Conservation (phyloP, 441 rosid genomes). For the Populus tomentosa region DNA sequence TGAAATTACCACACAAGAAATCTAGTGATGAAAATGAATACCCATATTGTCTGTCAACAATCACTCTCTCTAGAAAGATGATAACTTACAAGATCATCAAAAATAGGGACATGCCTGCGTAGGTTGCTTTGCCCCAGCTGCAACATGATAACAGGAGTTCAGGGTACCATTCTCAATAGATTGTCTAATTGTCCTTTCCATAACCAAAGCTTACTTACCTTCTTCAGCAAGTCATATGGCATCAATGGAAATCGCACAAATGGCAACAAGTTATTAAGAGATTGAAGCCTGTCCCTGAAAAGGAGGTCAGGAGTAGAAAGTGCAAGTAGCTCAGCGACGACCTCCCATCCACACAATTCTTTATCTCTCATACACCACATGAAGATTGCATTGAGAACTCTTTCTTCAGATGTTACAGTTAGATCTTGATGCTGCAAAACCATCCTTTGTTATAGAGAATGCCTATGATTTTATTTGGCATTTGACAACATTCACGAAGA, state of each 20-base stretch:
- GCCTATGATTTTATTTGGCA: neutral
- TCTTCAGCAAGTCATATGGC: conserved; percentile 60
- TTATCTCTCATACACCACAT: conserved; percentile 84
- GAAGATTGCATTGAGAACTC: conserved; percentile 83
- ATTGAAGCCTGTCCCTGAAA: conserved; percentile 65
- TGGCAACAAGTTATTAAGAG: conserved; percentile 53
- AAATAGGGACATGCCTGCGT: conserved; percentile 33
- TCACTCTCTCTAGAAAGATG: neutral
- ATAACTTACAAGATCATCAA: conserved; percentile 64
- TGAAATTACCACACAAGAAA: conserved; percentile 14
- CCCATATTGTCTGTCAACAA: conserved; percentile 1
- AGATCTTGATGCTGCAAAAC: conserved; percentile 88
- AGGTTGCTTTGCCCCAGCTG: conserved; percentile 79
- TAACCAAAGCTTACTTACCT: conserved; percentile 40
- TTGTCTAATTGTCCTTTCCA: conserved; percentile 6
- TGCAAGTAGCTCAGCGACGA: conserved; percentile 48
- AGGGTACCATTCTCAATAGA: conserved; percentile 4
- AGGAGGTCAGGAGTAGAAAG: conserved; percentile 38
- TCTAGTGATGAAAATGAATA: neutral
- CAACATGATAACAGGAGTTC: conserved; percentile 28
- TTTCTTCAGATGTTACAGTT: conserved; percentile 92
- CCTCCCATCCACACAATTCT: conserved; percentile 68
- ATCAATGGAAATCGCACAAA: conserved; percentile 82
- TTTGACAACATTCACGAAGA: neutral
- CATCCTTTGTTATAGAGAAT: conserved; percentile 24